phyloP scores from a whole-genome alignment of 768 basidiomycete genomes.

The Auricularia sp. region DNA sequence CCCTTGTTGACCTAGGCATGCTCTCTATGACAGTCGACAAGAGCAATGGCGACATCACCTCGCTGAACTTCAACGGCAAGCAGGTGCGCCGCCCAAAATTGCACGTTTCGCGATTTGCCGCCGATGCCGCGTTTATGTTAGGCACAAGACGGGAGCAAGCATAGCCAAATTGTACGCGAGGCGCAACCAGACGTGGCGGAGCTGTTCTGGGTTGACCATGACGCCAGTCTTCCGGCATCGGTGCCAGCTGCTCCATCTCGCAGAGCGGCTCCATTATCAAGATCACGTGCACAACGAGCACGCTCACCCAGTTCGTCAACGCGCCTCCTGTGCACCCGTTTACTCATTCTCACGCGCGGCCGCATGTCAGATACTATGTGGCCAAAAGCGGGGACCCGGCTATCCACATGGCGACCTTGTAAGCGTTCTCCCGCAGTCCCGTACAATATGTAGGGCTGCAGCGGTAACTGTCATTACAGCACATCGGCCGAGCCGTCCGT shows the following conservation, averaged over 20 bases:
- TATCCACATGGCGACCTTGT: constrained; percentile 35
- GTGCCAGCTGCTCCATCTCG: neutral
- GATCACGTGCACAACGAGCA: constrained; percentile 34
- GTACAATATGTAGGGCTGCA: neutral
- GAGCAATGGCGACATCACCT: constrained; percentile 36
- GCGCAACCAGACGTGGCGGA: too few relatives aligned
- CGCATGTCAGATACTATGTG: constrained; percentile 9
- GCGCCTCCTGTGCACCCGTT: neutral
- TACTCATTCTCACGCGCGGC: neutral
- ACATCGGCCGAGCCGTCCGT: constrained; percentile 36
- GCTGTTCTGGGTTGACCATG: too few relatives aligned
- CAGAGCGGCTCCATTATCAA: constrained; percentile 9
- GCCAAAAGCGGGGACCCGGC: constrained; percentile 34
- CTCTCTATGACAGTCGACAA: constrained; percentile 24
- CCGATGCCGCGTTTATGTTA: too few relatives aligned
- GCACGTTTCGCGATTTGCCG: too few relatives aligned
- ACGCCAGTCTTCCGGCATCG: neutral
- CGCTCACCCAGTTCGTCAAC: constrained; percentile 36
- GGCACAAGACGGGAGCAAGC: neutral
- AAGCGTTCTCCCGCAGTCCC: neutral
- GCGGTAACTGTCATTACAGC: neutral
- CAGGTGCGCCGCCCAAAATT: constrained; percentile 31
- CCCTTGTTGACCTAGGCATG: neutral
- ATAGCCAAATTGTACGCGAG: neutral
- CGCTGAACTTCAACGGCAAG: constrained; percentile 34